Conservation (phyloP, 768 basidiomycete species). For the Pleurotus cornucopiae region DNA sequence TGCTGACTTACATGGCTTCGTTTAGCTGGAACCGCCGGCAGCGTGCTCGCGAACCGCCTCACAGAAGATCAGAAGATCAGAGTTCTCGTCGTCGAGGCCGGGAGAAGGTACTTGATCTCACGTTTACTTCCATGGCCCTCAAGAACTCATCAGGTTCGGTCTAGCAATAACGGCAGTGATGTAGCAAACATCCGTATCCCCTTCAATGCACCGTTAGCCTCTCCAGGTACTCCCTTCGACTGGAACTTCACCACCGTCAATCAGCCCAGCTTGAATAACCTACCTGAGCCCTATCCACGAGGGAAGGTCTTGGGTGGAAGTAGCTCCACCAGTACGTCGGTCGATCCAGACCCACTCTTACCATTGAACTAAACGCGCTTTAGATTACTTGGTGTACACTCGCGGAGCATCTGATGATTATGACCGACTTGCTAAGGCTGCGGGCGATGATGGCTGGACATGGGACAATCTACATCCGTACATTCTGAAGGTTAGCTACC, state of each 20-base stretch:
- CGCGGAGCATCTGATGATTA: slow-evolving; percentile 22
- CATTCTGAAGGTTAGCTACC: slow-evolving; percentile 16
- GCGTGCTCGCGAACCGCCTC: slow-evolving; percentile 5
- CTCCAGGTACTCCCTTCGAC: slow-evolving; percentile 4
- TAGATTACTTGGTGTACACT: slow-evolving; percentile 20
- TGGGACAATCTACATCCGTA: slow-evolving; percentile 22
- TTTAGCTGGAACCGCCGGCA: slow-evolving; percentile 7
- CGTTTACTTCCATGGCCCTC: neutral
- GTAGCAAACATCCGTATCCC: neutral
- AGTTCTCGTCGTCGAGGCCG: slow-evolving; percentile 7
- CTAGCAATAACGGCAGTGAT: slow-evolving; percentile 1
- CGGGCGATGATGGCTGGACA: slow-evolving; percentile 24
- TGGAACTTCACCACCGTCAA: slow-evolving; percentile 19
- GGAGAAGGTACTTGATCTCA: neutral
- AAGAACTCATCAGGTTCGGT: neutral
- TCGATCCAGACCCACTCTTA: neutral
- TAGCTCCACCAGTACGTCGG: slow-evolving; percentile 21
- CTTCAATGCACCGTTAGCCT: neutral
- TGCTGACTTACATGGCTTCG: neutral
- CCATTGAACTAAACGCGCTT: neutral
- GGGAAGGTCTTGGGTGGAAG: slow-evolving; percentile 16
- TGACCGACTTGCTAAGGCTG: slow-evolving; percentile 17
- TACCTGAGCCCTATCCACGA: slow-evolving; percentile 12
- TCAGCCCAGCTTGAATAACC: slow-evolving; percentile 14
- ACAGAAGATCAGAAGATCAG: neutral